Base-by-base conservation (phyloP, 352 stramenopile genomes). In the Globisporangium paroecandrum region DNA sequence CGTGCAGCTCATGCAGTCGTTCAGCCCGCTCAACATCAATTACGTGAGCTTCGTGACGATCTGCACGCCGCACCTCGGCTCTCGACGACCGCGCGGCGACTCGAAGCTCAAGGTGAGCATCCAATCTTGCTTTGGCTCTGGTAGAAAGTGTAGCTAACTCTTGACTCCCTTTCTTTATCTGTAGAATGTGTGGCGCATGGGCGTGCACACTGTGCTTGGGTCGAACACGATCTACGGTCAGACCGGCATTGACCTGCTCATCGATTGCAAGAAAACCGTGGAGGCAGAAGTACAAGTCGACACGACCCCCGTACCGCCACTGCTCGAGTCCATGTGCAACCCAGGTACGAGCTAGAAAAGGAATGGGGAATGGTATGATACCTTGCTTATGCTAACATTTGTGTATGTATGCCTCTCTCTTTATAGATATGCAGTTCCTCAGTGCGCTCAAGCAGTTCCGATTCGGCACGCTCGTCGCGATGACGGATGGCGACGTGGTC, bases 1-100 rank as follows among this genome's bases (percentile, higher is more conserved):
- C 13, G 74, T 79, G 4, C 74, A 87, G 54, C 72, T 94, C 55
- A 77, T 88, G 67, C 62, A 77, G 3, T 69, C 75, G 56, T 71
- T 94, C 53, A 71, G 61, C 38, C 82, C 79, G n/a, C 69, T 94
- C 32, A 73, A 84, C 71, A 76, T 93, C 43, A 69, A 86, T 22
- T 92, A 87, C 64, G 74, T 89, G 36, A 89, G 87, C 62, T 94
- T 94, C 54, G 74, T 90, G 15, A 93, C 87, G 29, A 79, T 94
- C 34, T 94, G 83, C 67, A 93, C 87, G 55, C 87, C 87, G 15
- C 87, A 94, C 61, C 74, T 94, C 24, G 87, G 87, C 57, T 91
- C 82, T 13, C 82, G 85, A 20, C 74, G 83, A n/a, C 81, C 84
- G 15, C 83, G 80, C 55, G 82, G 82, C 32, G 66, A 75, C 24